Percentiles rank a stretch among this genome's conserved stretches.
Conservation (phyloP, 495 filamentous ascomycete genomes). For the Elaphomyces granulatus region DNA sequence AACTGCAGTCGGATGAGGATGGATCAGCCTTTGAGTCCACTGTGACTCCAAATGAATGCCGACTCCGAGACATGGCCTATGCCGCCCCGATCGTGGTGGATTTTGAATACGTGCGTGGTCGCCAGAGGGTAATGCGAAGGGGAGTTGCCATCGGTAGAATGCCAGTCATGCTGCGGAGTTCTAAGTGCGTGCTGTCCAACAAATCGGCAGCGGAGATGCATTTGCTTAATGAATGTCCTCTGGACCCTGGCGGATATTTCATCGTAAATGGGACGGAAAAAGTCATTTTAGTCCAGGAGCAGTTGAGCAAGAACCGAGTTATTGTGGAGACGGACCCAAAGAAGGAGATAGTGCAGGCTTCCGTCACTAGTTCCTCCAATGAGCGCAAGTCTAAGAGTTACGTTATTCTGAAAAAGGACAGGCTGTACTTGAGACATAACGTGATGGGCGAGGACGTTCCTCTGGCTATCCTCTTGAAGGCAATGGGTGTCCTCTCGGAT, state of each 20-base stretch:
- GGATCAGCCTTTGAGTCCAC: slow-evolving; percentile 41
- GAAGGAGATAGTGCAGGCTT: slow-evolving; percentile 85
- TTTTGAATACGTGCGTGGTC: slow-evolving; percentile 68
- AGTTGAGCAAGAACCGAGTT: slow-evolving; percentile 95
- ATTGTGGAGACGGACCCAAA: slow-evolving; percentile 88
- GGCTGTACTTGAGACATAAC: slow-evolving; percentile 82
- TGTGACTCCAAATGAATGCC: slow-evolving; percentile 84
- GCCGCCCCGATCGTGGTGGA: slow-evolving; percentile 85
- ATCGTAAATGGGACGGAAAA: slow-evolving; percentile 96
- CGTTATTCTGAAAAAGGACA: slow-evolving; percentile 80
- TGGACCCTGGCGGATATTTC: slow-evolving; percentile 97
- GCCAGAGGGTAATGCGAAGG: slow-evolving; percentile 48
- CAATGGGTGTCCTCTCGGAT: slow-evolving; percentile 86
- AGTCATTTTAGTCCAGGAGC: slow-evolving; percentile 95
- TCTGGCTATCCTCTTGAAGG: slow-evolving; percentile 81
- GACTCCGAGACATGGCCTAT: slow-evolving; percentile 89
- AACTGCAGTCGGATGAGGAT: slow-evolving; percentile 29
- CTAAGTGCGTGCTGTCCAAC: slow-evolving; percentile 70
- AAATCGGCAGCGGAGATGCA: slow-evolving; percentile 76
- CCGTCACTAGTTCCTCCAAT: slow-evolving; percentile 95
- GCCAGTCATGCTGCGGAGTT: slow-evolving; percentile 93
- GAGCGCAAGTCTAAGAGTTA: slow-evolving; percentile 97
- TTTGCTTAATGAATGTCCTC: slow-evolving; percentile 75
- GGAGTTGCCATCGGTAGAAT: slow-evolving; percentile 74
- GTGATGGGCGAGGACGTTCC: slow-evolving; percentile 83